A percentile compares a stretch with the other conserved stretches of the same genome.
These are phyloP conservation scores for Kwoniella europaea DNA, from an alignment of 768 basidiomycete genomes.

Conservation along the genomic window DNA sequence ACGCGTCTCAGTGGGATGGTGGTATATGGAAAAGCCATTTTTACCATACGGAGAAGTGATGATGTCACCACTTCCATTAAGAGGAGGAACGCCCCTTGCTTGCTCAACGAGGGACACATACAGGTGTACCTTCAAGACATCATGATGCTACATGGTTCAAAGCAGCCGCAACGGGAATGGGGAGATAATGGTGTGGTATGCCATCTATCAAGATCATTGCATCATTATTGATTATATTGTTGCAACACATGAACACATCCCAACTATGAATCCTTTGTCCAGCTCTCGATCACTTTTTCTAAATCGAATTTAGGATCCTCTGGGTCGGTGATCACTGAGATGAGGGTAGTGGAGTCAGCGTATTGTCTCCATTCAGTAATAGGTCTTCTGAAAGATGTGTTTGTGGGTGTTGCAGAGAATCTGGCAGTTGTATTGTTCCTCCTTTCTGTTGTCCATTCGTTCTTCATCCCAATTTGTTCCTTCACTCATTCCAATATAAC, in stretches of 20 bases:
- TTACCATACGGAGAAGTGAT: background rate
- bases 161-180: no score
- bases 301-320: slow-evolving; percentile 95
- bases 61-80: slow-evolving; percentile 8
- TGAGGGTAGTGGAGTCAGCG: background rate
- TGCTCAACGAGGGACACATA: no score
- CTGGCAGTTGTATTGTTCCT: no score
- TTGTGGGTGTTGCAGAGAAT: no score
- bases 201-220: slow-evolving; percentile 14
- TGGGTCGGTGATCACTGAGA: slow-evolving; percentile 85
- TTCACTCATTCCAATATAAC: no score
- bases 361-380: no score
- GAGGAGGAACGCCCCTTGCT: no score
- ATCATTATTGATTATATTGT: slow-evolving; percentile 7
- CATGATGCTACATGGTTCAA: no score
- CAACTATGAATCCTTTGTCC: slow-evolving; percentile 46
- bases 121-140: no score
- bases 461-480: no score
- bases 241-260: slow-evolving; percentile 3
- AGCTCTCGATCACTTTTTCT: slow-evolving; percentile 71
- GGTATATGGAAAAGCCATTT: slow-evolving; percentile 5
- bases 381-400: no score
- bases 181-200: background rate
- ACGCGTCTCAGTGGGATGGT: slow-evolving; percentile 6
- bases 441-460: no score